Conservation (phyloP, 2,329 filamentous ascomycete species). For the Trichoderma polysporum region DNA sequence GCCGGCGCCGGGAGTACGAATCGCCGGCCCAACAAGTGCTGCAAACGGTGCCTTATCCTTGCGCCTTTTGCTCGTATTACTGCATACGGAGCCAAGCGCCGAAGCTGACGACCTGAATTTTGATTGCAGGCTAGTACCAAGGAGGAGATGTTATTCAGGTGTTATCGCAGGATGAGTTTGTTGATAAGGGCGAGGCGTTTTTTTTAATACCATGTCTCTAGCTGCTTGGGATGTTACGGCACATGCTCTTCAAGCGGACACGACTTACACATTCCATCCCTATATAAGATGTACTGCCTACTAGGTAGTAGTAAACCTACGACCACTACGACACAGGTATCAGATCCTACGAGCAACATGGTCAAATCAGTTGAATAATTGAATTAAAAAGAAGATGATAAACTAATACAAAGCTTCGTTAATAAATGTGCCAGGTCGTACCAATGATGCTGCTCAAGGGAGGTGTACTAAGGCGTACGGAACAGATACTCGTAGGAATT, state of each 20-base stretch:
- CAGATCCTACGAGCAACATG: no score
- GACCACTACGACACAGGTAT: no score
- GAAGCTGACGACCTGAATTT: not conserved
- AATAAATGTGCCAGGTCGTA: slow-evolving; percentile 33
- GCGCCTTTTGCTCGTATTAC: slow-evolving; percentile 6
- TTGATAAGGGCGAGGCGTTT: not conserved
- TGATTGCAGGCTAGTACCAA: slow-evolving; percentile 9
- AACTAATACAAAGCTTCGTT: not conserved
- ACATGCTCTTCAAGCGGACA: no score
- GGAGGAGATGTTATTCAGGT: slow-evolving; percentile 3
- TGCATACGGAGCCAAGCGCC: not conserved
- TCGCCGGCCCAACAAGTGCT: slow-evolving; percentile 16
- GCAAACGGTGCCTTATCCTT: not conserved
- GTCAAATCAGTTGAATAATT: not conserved
- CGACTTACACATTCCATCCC: no score
- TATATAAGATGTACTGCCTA: no score
- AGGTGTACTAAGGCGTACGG: slow-evolving; percentile 34
- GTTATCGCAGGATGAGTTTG: not conserved
- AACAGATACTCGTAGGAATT: slow-evolving; percentile 34
- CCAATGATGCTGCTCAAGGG: slow-evolving; percentile 30
- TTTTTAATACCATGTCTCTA: no score
- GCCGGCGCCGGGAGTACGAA: slow-evolving; percentile 24
- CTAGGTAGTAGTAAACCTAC: no score
- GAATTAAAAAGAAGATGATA: not conserved
- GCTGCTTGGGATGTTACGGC: no score